Conservation (phyloP, 176 grass and related monocot genomes). For the Hyparrhenia diplandra region DNA sequence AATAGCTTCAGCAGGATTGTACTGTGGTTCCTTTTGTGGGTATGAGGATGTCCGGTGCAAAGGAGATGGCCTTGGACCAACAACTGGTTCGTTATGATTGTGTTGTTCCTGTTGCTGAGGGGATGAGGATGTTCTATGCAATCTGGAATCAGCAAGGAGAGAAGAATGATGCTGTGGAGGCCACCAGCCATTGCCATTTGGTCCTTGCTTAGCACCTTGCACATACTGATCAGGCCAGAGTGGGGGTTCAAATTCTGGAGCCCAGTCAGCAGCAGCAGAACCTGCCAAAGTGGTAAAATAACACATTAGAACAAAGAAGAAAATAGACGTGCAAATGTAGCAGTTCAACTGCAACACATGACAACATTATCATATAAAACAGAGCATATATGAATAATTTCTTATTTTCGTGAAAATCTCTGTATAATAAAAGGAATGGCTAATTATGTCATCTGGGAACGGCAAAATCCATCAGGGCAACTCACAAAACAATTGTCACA, state of each 20-base stretch:
- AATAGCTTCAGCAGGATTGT: slow-evolving; percentile 51
- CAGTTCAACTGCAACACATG: background rate
- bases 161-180: slow-evolving; percentile 36
- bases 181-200: slow-evolving; percentile 50
- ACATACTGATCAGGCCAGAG: slow-evolving; percentile 43
- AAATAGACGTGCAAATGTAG: background rate
- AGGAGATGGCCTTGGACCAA: slow-evolving; percentile 40
- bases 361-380: background rate
- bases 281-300: slow-evolving; percentile 24
- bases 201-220: slow-evolving; percentile 35
- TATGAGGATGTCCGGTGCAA: slow-evolving; percentile 58
- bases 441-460: background rate
- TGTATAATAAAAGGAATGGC: background rate
- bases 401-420: background rate
- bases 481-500: background rate
- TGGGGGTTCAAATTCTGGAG: slow-evolving; percentile 38
- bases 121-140: slow-evolving; percentile 57
- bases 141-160: slow-evolving; percentile 36
- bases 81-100: slow-evolving; percentile 39
- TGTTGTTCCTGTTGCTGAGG: slow-evolving; percentile 44
- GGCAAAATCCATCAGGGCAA: background rate
- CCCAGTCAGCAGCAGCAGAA: slow-evolving; percentile 58
- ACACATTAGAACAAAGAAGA: slow-evolving; percentile 3
- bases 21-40: slow-evolving; percentile 53
- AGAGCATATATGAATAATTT: background rate